Conservation (phyloP, 2,329 filamentous ascomycete genomes). For the Fusarium sp. region DNA sequence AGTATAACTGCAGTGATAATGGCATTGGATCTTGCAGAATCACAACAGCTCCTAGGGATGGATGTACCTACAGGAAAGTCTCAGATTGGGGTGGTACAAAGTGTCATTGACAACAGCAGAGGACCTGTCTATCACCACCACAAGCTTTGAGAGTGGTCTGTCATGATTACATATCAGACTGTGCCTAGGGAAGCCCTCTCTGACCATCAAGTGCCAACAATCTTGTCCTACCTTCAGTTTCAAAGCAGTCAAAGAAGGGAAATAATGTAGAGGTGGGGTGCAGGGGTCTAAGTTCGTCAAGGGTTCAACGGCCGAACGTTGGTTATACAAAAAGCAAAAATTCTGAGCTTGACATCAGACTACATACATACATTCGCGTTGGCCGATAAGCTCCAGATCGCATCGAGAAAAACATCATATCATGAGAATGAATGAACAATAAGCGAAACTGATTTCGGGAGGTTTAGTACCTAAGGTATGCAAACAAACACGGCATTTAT, state of each 20-base stretch:
- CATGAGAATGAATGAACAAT: background rate
- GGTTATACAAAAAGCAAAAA: constrained; percentile 8
- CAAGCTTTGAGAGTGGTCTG: background rate
- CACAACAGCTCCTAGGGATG: background rate
- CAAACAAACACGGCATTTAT: constrained; percentile 1
- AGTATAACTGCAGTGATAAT: background rate
- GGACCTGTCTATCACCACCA: background rate
- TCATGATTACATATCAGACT: constrained; percentile 1
- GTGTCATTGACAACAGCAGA: background rate
- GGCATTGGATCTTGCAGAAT: background rate
- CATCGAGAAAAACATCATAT: background rate
- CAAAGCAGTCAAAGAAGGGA: background rate
- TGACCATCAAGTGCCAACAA: constrained; percentile 6
- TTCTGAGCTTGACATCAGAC: background rate
- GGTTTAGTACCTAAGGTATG: background rate
- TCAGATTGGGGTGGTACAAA: background rate
- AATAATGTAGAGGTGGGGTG: constrained; percentile 10
- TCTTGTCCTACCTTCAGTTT: constrained; percentile 2
- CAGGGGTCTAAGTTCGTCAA: constrained; percentile 11
- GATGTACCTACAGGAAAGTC: background rate
- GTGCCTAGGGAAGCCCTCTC: constrained; percentile 1
- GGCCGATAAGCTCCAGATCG: background rate
- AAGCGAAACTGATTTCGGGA: background rate
- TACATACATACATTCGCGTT: background rate
- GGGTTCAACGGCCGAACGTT: constrained; percentile 8